A percentile compares a stretch with the other conserved stretches of the same genome.
phyloP scores from a whole-genome alignment of 1,284 basidiomycete genomes.

The Cutaneotrichosporon spelunceum region DNA sequence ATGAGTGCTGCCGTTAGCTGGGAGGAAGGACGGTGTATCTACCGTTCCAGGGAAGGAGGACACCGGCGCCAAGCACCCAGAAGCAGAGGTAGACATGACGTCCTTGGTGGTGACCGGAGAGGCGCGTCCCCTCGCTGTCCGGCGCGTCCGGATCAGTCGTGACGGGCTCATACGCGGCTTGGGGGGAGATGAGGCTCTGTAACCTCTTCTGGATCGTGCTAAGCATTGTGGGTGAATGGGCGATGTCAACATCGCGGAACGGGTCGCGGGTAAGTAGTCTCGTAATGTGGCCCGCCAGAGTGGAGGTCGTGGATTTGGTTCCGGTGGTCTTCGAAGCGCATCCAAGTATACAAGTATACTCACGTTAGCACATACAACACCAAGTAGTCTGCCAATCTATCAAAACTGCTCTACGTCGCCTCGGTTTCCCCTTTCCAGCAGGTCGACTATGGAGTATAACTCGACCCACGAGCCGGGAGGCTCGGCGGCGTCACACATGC shows the following conservation, averaged over 20 bases:
- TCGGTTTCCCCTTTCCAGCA: neutral
- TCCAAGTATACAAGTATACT: neutral
- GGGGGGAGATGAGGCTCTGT: neutral
- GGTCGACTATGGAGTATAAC: neutral
- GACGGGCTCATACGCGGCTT: conserved; percentile 9
- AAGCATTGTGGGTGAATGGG: neutral
- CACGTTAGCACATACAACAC: neutral
- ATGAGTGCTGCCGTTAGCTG: conserved; percentile 40
- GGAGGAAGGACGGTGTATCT: conserved; percentile 13
- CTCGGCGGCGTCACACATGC: neutral
- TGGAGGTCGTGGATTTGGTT: conserved; percentile 7
- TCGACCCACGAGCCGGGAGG: neutral
- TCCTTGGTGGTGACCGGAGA: neutral
- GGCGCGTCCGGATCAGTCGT: conserved; percentile 1
- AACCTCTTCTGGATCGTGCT: conserved; percentile 1
- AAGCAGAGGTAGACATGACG: conserved; percentile 40
- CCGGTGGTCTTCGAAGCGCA: neutral
- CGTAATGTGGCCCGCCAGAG: neutral
- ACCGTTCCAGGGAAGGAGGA: conserved; percentile 51
- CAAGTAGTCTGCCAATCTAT: neutral
- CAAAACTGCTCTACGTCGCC: neutral
- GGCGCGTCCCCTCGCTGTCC: neutral
- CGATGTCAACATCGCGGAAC: neutral
- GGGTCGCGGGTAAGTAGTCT: neutral
- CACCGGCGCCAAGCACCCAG: conserved; percentile 49